A percentile compares a stretch with the other conserved stretches of the same genome.
Evolutionary conservation across 2,329 filamentous ascomycete species (phyloP).

Genomic region (Hypoxylon sp.): DNA sequence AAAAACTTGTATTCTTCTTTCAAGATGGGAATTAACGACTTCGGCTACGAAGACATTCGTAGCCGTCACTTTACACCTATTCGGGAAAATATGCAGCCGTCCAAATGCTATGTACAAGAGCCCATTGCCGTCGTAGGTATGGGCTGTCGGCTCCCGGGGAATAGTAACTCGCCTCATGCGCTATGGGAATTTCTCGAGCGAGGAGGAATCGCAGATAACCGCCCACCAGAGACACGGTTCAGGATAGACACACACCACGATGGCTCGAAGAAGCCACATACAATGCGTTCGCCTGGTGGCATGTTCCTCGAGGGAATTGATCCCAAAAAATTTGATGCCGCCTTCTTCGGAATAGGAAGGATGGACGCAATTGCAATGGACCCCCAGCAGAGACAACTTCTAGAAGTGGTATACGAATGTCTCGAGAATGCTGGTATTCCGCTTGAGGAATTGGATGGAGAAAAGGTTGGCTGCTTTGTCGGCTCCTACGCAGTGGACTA

Average conservation of each 20-base stretch:
- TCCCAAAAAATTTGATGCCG: constrained; percentile 52
- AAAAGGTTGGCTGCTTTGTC: constrained; percentile 36
- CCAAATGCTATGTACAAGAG: not conserved
- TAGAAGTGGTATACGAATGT: constrained; percentile 52
- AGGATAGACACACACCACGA: not conserved
- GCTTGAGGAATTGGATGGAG: constrained; percentile 37
- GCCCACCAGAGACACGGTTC: not conserved
- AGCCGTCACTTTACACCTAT: too few species aligned
- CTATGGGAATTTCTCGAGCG: not conserved
- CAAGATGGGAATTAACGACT: too few species aligned
- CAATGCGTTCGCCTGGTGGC: not conserved
- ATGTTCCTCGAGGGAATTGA: not conserved
- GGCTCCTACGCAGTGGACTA: constrained; percentile 20
- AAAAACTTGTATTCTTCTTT: too few species aligned
- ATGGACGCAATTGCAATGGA: constrained; percentile 51
- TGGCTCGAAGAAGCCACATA: not conserved
- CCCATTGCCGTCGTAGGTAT: not conserved
- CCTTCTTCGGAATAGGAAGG: constrained; percentile 50
- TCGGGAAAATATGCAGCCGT: too few species aligned
- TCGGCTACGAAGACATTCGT: too few species aligned
- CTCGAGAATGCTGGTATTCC: constrained; percentile 49
- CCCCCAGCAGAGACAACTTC: constrained; percentile 50
- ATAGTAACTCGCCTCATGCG: not conserved
- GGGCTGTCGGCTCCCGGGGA: not conserved
- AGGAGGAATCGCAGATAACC: not conserved